Evolutionary conservation across 148 eudicot species (phyloP).

Genomic region (Rheum nobile): DNA sequence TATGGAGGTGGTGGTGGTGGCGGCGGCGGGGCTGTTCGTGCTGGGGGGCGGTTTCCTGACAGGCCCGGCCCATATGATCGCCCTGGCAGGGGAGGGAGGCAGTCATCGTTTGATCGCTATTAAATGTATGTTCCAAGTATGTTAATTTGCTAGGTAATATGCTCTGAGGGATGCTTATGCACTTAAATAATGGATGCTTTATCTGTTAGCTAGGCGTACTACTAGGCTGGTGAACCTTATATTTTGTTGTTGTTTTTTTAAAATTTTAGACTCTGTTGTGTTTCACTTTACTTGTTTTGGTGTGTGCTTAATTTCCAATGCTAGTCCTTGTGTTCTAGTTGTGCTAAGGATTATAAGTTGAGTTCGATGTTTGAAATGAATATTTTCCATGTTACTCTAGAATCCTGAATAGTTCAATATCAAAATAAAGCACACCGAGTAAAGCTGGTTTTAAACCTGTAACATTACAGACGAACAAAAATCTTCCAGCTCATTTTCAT

Average conservation of each 20-base stretch:
- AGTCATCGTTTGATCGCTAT: constrained; percentile 35
- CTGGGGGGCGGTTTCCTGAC: constrained; percentile 29
- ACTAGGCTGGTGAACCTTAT: neutral
- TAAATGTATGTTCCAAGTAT: neutral
- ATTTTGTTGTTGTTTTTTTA: neutral
- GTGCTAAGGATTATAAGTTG: neutral
- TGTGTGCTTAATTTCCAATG: neutral
- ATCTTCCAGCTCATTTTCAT: too few species aligned
- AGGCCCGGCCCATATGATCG: constrained; percentile 46
- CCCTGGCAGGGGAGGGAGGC: constrained; percentile 30
- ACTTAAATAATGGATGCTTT: neutral
- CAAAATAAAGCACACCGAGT: too few species aligned
- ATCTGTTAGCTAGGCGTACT: neutral
- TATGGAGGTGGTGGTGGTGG: constrained; percentile 15
- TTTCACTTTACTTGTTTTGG: neutral
- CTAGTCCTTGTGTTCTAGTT: neutral
- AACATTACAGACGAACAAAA: too few species aligned
- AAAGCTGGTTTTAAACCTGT: too few species aligned
- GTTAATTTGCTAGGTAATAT: neutral
- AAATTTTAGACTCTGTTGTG: neutral
- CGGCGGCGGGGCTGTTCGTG: constrained; percentile 27
- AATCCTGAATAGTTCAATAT: too few species aligned
- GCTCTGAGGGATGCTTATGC: neutral
- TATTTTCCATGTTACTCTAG: too few species aligned
- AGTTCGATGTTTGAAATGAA: too few species aligned